phyloP scores from a whole-genome alignment of 352 stramenopile species.

The Pythium guiyangense region DNA sequence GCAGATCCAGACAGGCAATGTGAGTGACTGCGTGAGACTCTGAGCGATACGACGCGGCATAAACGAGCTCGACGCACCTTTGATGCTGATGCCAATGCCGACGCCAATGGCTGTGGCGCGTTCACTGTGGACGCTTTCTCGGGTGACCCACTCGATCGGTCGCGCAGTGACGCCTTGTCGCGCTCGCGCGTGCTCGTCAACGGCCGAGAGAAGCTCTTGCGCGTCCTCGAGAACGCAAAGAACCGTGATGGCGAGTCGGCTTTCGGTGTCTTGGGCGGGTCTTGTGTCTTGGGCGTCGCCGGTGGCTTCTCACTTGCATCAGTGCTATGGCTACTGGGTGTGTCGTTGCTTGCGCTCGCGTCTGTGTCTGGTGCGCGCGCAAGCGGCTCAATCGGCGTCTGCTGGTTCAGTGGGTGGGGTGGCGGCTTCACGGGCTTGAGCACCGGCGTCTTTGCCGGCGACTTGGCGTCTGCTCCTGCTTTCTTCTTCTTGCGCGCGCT shows the following conservation, averaged over 20 bases:
- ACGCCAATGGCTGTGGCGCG: background rate
- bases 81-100: background rate
- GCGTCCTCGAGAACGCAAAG: constrained; percentile 5
- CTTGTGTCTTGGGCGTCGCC: background rate
- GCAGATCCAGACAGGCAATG: too few species aligned
- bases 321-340: background rate
- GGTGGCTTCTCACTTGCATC: background rate
- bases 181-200: background rate
- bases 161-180: background rate
- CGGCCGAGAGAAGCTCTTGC: background rate
- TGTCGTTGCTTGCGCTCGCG: background rate
- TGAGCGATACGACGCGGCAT: too few species aligned
- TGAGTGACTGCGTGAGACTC: too few species aligned
- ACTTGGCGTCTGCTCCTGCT: background rate
- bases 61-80: constrained; percentile 4
- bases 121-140: background rate
- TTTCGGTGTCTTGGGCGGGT: background rate
- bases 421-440: constrained; percentile 11
- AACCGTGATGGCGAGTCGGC: constrained; percentile 15
- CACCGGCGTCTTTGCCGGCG: background rate
- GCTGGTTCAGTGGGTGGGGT: background rate
- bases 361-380: background rate
- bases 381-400: background rate
- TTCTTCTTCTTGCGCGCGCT: constrained; percentile 9
- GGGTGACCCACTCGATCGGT: background rate